Percentiles rank a stretch among this genome's conserved stretches.
Conservation (phyloP, 2,329 filamentous ascomycete species). For the Nannizzia gypsea region DNA sequence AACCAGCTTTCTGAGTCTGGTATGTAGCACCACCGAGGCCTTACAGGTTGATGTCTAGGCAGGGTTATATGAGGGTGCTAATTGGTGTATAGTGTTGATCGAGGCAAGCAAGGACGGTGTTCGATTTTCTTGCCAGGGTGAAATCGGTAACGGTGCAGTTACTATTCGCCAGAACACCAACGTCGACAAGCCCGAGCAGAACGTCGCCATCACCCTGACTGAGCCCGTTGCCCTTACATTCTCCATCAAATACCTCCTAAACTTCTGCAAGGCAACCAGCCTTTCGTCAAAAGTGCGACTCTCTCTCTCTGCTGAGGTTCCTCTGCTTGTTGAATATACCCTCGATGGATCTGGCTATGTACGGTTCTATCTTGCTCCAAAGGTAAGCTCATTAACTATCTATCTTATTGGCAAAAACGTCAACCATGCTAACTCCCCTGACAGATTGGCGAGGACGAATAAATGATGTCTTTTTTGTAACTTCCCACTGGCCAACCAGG, state of each 20-base stretch:
- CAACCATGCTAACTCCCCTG: conserved; percentile 25
- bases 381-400: conserved; percentile 49
- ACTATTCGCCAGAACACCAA: conserved; percentile 80
- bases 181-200: conserved; percentile 75
- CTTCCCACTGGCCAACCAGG: not conserved
- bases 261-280: conserved; percentile 96
- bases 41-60: no score
- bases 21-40: no score
- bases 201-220: conserved; percentile 77
- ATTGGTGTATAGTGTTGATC: conserved; percentile 59
- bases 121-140: conserved; percentile 85
- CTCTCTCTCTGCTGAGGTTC: conserved; percentile 90
- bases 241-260: conserved; percentile 97
- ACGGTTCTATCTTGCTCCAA: conserved; percentile 95
- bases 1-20: conserved; percentile 89
- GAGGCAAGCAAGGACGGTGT: conserved; percentile 95
- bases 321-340: conserved; percentile 84
- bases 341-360: conserved; percentile 74
- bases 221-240: conserved; percentile 93
- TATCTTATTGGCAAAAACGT: not conserved
- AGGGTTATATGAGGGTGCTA: not conserved
- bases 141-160: conserved; percentile 91
- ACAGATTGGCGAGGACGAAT: conserved; percentile 53
- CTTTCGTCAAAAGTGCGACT: conserved; percentile 76
- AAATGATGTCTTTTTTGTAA: conserved; percentile 16